A percentile compares a stretch with the other conserved stretches of the same genome.
Conservation (phyloP, 2,329 filamentous ascomycete genomes). For the Trichophyton mentagrophytes region DNA sequence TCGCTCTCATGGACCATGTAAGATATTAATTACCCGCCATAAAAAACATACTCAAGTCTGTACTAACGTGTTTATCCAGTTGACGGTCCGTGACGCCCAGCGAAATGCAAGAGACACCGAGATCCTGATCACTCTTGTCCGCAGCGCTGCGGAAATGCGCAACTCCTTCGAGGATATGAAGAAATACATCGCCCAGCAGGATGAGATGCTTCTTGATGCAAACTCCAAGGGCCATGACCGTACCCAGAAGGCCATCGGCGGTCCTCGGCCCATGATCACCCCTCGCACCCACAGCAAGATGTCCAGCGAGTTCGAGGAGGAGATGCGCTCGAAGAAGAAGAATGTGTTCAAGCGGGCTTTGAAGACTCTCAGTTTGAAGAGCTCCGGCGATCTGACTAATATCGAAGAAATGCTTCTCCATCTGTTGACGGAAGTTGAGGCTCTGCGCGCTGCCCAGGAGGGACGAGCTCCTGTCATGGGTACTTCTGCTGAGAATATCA, state of each 20-base stretch:
- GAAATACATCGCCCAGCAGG: slow-evolving; percentile 77
- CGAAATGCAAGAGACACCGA: slow-evolving; percentile 93
- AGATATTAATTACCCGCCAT: slow-evolving; percentile 24
- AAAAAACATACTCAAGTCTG: no score
- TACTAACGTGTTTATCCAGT: slow-evolving; percentile 34
- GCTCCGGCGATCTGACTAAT: slow-evolving; percentile 70
- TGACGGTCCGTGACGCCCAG: slow-evolving; percentile 93
- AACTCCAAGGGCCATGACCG: slow-evolving; percentile 81
- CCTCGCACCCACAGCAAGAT: slow-evolving; percentile 44
- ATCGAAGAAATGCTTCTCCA: slow-evolving; percentile 91
- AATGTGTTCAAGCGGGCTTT: slow-evolving; percentile 92
- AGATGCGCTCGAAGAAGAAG: slow-evolving; percentile 63
- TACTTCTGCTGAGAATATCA: slow-evolving; percentile 53
- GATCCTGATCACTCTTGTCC: slow-evolving; percentile 85
- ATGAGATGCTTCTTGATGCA: slow-evolving; percentile 74
- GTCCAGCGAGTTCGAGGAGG: slow-evolving; percentile 42
- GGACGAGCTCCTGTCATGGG: slow-evolving; percentile 19
- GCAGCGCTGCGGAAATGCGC: slow-evolving; percentile 91
- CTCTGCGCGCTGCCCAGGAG: slow-evolving; percentile 50
- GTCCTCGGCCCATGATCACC: slow-evolving; percentile 69
- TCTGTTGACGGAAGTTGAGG: slow-evolving; percentile 82
- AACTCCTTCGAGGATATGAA: slow-evolving; percentile 94
- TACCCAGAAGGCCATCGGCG: slow-evolving; percentile 69
- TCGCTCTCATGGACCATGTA: slow-evolving; percentile 92
- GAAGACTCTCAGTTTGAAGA: slow-evolving; percentile 77